Evolutionary conservation across 2,329 filamentous ascomycete species (phyloP).

Genomic region (Shiraia bambusicola): DNA sequence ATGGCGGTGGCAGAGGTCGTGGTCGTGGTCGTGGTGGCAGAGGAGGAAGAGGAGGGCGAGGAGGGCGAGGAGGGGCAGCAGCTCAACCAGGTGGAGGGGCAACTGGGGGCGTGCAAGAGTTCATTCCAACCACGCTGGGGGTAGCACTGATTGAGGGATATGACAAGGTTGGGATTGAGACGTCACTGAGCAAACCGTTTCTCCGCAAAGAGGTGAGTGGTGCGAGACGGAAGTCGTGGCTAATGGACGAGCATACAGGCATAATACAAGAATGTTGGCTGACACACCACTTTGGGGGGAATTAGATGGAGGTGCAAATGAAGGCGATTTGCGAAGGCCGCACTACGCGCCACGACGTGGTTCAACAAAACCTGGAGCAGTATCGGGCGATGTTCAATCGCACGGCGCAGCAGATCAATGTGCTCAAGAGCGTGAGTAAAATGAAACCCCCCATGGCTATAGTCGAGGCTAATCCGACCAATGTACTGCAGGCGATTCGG

Average conservation of each 20-base stretch:
- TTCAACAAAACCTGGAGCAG: constrained; percentile 80
- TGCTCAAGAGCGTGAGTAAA: constrained; percentile 55
- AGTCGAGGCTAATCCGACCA: too few relatives aligned
- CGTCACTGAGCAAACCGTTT: constrained; percentile 92
- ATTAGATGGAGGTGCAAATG: constrained; percentile 93
- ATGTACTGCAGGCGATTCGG: constrained; percentile 38
- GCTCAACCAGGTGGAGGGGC: constrained; percentile 44
- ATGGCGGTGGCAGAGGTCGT: constrained; percentile 49
- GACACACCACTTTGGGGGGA: constrained; percentile 15
- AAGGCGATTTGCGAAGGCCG: constrained; percentile 91
- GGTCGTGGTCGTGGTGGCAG: constrained; percentile 31
- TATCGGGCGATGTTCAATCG: constrained; percentile 85
- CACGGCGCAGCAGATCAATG: constrained; percentile 72
- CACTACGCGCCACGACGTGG: constrained; percentile 70
- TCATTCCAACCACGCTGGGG: constrained; percentile 88
- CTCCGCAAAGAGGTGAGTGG: constrained; percentile 74
- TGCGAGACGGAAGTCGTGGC: constrained; percentile 1
- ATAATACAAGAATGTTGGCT: constrained; percentile 6
- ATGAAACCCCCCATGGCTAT: constrained; percentile 12
- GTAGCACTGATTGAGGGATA: constrained; percentile 93
- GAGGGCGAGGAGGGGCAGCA: constrained; percentile 31
- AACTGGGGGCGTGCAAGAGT: constrained; percentile 68
- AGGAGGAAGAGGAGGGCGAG: constrained; percentile 48
- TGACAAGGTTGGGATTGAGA: constrained; percentile 89
- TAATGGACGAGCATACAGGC: constrained; percentile 2